A percentile compares a stretch with the other conserved stretches of the same genome.
Conservation (phyloP, 2,329 filamentous ascomycete genomes). For the Fusarium agapanthi region DNA sequence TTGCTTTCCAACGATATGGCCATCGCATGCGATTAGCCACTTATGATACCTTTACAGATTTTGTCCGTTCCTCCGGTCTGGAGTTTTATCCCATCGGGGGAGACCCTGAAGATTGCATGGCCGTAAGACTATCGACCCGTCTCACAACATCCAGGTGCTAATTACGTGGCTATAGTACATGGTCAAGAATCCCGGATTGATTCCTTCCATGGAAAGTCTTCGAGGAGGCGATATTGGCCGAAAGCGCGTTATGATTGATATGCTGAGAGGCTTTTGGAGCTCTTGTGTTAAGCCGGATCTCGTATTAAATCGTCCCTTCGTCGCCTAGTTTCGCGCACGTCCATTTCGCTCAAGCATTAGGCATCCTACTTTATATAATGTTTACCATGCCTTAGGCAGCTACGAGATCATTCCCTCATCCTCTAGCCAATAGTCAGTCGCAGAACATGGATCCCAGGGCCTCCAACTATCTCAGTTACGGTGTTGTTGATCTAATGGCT, state of each 20-base stretch:
- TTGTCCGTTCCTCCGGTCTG: background rate
- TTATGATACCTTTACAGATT: constrained; percentile 9
- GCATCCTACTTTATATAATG: constrained; percentile 82
- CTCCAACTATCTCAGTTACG: constrained; percentile 82
- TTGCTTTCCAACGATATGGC: constrained; percentile 8
- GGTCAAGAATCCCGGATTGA: background rate
- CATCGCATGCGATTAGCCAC: constrained; percentile 24
- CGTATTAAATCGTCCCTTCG: constrained; percentile 54
- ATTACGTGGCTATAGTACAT: background rate
- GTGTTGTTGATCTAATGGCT: constrained; percentile 83
- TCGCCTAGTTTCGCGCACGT: constrained; percentile 80
- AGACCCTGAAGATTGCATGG: constrained; percentile 25
- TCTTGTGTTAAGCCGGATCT: background rate
- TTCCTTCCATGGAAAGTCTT: background rate
- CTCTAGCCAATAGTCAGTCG: constrained; percentile 74
- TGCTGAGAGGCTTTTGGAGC: background rate
- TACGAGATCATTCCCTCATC: constrained; percentile 78
- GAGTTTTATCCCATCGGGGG: constrained; percentile 25
- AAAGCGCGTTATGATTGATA: background rate
- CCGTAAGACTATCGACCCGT: background rate
- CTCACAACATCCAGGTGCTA: rapidly evolving
- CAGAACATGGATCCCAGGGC: constrained; percentile 65
- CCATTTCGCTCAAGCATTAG: constrained; percentile 80
- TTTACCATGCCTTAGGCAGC: constrained; percentile 87
- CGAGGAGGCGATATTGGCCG: background rate